Base-by-base conservation (phyloP, 2,329 filamentous ascomycete genomes). In the Ophiostoma populinum region DNA sequence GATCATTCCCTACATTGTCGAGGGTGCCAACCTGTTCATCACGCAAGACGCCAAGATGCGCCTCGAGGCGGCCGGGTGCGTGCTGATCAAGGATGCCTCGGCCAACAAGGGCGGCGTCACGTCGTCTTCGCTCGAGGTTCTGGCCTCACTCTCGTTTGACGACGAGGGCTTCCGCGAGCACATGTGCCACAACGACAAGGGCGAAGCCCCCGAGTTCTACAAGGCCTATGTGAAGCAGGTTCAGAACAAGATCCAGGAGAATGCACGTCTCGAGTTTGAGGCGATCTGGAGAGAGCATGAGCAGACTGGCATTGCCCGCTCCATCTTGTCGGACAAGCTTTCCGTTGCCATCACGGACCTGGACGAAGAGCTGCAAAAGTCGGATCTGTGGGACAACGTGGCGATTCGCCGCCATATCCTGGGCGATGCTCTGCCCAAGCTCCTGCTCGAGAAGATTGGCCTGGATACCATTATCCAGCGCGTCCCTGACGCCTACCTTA, bases 61-160 rank as follows among this genome's bases (percentile, higher is more conserved):
- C 17, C 73, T 98, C 11, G 90, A 98, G 61, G 78, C 83, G 47
- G 86, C 87, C n/a, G 90, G 90, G 40, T 92, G 83, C 51, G 74
- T 95, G 48, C 59, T 98, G 26, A 94, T 85, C 75, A 98, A 98
- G 63, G 90, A 98, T 55, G 90, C 90, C 5, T 93, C 83, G 24
- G 86, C 87, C 38, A 98, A 98, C 70, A 98, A 98, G 67, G 90
- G 90, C 45, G 90, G 90, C 54, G 90, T 98, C 30, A 98, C 90
- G 1, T 94, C 85, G 1, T 95, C 90, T 0, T 95, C 90, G 1
- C 75, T 95, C 21, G 90, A 98, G 51, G 90, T 98, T 6, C 71
- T 98, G 17, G 90, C 90, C 7, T 90, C 85, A 11, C 67, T 98
- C 38, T 90, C 85, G 26, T 95, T 98, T 51, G 82, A 98, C 49